These are phyloP conservation scores for Lippia alba DNA, from an alignment of 305 asterid species.

Conservation along the genomic window DNA sequence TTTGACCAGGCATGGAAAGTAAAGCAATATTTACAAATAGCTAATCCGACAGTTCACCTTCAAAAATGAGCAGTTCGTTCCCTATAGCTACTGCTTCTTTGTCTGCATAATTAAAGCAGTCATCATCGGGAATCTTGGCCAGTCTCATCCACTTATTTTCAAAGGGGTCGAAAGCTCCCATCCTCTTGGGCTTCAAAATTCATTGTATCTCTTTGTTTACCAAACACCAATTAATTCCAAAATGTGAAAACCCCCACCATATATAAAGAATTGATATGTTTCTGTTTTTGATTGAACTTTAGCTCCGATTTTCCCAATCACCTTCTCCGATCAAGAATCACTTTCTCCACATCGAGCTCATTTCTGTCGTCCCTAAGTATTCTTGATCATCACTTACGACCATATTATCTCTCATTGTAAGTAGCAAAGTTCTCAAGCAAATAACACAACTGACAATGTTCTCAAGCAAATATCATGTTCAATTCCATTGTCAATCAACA, in stretches of 20 bases:
- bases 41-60: slow-evolving; percentile 77
- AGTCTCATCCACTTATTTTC: slow-evolving; percentile 73
- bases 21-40: slow-evolving; percentile 81
- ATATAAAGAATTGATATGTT: slow-evolving; percentile 7
- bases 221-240: slow-evolving; percentile 37
- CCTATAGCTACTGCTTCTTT: slow-evolving; percentile 87
- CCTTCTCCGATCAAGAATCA: slow-evolving; percentile 23
- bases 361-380: no score
- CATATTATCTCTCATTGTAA: no score
- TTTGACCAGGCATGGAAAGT: slow-evolving; percentile 60
- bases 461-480: no score
- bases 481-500: no score
- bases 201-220: slow-evolving; percentile 36
- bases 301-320: slow-evolving; percentile 28
- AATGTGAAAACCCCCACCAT: slow-evolving; percentile 23
- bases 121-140: slow-evolving; percentile 85
- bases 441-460: no score
- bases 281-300: not conserved
- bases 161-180: slow-evolving; percentile 91
- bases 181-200: slow-evolving; percentile 57
- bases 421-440: no score
- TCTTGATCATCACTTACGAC: no score
- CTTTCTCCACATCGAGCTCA: no score
- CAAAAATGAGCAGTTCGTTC: slow-evolving; percentile 75
- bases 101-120: slow-evolving; percentile 78